Evolutionary conservation across 1,284 basidiomycete genomes (phyloP).

Genomic region (Pterula multifida): DNA sequence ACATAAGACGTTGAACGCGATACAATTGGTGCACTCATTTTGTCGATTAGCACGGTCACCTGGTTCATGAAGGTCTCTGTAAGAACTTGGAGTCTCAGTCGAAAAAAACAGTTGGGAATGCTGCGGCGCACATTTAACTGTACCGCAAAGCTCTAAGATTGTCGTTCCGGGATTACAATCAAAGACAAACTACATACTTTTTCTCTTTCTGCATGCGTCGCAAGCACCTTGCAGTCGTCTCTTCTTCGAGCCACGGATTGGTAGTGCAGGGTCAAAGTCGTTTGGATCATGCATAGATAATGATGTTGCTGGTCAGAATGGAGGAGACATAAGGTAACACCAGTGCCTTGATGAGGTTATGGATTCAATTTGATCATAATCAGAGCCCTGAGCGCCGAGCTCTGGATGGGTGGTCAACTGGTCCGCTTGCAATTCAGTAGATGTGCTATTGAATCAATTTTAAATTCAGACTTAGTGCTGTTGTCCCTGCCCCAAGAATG

Average conservation of each 20-base stretch:
- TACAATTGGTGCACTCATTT: background rate
- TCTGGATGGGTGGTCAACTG: too few species aligned
- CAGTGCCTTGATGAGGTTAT: too few species aligned
- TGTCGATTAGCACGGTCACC: background rate
- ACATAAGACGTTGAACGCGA: background rate
- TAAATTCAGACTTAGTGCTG: too few species aligned
- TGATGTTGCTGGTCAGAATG: too few species aligned
- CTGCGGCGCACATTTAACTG: background rate
- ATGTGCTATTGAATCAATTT: too few species aligned
- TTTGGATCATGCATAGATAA: too few species aligned
- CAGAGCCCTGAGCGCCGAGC: too few species aligned
- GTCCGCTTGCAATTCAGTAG: too few species aligned
- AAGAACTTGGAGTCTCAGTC: background rate
- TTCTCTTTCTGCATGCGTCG: conserved; percentile 4
- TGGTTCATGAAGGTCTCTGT: background rate
- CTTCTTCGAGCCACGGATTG: background rate
- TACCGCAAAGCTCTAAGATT: background rate
- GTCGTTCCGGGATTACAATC: background rate
- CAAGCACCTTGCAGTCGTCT: conserved; percentile 2
- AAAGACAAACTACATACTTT: conserved; percentile 3
- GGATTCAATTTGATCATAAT: too few species aligned
- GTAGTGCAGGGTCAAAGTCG: background rate
- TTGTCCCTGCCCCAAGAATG: too few species aligned
- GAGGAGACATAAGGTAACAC: too few species aligned
- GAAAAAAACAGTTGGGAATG: background rate